Conservation (phyloP, 106 monocot species). For the Dendrobium huoshanense region DNA sequence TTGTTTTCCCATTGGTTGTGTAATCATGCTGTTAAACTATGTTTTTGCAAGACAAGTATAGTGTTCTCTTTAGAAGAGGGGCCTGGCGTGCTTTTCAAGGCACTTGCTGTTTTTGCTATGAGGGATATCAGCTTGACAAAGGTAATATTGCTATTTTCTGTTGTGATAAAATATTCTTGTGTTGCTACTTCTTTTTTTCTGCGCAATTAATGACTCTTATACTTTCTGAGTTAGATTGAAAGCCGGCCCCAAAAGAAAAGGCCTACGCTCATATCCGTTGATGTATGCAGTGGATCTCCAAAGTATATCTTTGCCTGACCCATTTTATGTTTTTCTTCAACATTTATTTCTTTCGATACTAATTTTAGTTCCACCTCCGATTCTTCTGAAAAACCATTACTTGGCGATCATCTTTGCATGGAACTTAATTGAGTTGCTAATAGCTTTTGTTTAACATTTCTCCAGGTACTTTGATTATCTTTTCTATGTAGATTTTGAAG, state of each 20-base stretch:
- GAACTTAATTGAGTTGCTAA: neutral
- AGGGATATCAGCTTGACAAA: constrained; percentile 90
- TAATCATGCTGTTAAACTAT: neutral
- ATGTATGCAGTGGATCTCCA: constrained; percentile 32
- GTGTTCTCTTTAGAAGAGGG: constrained; percentile 98
- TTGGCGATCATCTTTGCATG: neutral
- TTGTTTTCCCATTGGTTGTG: neutral
- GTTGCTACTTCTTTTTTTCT: neutral
- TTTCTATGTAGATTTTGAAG: constrained; percentile 95
- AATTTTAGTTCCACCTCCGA: neutral
- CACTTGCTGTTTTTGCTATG: constrained; percentile 93
- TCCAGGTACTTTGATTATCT: constrained; percentile 85
- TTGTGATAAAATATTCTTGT: neutral
- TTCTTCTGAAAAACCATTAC: neutral
- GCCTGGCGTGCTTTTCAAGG: constrained; percentile 89
- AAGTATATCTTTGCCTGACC: constrained; percentile 28
- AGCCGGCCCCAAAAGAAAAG: constrained; percentile 65
- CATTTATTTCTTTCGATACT: neutral
- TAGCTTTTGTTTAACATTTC: neutral
- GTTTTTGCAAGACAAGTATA: constrained; percentile 76
- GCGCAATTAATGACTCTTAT: neutral
- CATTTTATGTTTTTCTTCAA: constrained; percentile 7
- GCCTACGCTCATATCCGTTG: constrained; percentile 39
- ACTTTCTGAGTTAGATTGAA: constrained; percentile 57
- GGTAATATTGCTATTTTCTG: constrained; percentile 26